Conservation (phyloP, 1,284 basidiomycete genomes). For the Singerocomus rubriflavus region DNA sequence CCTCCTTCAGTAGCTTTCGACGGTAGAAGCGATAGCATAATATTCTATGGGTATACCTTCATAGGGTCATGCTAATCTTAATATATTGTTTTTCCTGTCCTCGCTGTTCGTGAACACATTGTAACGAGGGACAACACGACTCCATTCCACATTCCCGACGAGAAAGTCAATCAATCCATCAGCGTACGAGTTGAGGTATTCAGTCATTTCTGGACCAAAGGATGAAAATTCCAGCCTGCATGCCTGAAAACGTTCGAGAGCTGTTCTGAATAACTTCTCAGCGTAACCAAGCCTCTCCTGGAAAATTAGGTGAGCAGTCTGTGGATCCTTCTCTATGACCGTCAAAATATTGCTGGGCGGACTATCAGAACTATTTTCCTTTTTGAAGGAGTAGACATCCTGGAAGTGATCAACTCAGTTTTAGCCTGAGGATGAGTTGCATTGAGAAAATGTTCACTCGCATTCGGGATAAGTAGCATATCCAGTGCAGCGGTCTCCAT, state of each 20-base stretch:
- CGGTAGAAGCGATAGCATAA: too few species aligned
- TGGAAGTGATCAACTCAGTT: neutral
- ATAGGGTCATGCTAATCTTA: too few species aligned
- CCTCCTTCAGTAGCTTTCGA: too few species aligned
- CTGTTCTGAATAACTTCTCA: slow-evolving; percentile 10
- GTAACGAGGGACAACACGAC: neutral
- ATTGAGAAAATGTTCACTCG: neutral
- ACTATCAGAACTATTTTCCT: neutral
- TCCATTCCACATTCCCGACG: neutral
- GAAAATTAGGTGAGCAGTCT: slow-evolving; percentile 16
- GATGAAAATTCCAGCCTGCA: slow-evolving; percentile 6
- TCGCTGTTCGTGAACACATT: neutral
- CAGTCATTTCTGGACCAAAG: slow-evolving; percentile 2
- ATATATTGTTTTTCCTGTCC: neutral
- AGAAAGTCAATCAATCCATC: neutral
- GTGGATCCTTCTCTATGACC: slow-evolving; percentile 16
- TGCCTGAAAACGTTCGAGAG: slow-evolving; percentile 6
- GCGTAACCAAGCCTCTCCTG: slow-evolving; percentile 18
- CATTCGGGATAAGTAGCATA: neutral
- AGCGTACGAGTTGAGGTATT: neutral
- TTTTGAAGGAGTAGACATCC: slow-evolving; percentile 1
- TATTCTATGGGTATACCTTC: too few species aligned
- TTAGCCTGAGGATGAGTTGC: neutral
- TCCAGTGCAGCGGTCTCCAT: neutral
- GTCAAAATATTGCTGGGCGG: slow-evolving; percentile 10